Percentiles rank a stretch among this genome's conserved stretches.
Conservation (phyloP, 192 early-diverging fungal species). For the Entrophospora sp. region DNA sequence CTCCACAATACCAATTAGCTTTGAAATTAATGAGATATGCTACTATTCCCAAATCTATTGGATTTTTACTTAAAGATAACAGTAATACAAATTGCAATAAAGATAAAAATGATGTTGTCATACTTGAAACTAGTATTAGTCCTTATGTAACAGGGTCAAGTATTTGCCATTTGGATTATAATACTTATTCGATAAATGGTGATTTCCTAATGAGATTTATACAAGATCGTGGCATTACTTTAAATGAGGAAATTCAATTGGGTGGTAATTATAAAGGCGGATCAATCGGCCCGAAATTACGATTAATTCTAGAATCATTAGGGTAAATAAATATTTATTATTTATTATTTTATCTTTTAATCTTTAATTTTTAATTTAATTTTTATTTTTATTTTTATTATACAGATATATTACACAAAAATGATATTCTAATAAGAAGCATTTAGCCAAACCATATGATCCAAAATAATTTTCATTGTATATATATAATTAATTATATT, state of each 20-base stretch:
- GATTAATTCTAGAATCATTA: slow-evolving; percentile 15
- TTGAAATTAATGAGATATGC: background rate
- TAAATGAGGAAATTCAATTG: slow-evolving; percentile 10
- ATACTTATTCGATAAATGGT: slow-evolving; percentile 17
- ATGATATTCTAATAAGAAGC: no score
- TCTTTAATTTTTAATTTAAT: no score
- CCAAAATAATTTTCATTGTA: no score
- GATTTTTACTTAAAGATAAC: background rate
- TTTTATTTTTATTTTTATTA: no score
- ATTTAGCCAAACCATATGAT: no score
- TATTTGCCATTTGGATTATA: slow-evolving; percentile 32
- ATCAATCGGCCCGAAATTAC: slow-evolving; percentile 30
- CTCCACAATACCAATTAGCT: slow-evolving; percentile 10
- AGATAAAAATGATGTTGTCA: background rate
- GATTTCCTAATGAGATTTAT: slow-evolving; percentile 39
- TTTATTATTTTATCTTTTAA: no score
- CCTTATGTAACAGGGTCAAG: slow-evolving; percentile 30
- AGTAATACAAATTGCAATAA: no score
- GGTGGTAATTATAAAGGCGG: slow-evolving; percentile 18
- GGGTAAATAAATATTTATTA: no score
- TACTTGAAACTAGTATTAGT: slow-evolving; percentile 30
- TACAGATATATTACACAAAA: no score
- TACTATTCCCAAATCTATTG: slow-evolving; percentile 2
- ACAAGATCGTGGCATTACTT: slow-evolving; percentile 25
- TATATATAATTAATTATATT: no score